These are phyloP conservation scores for Colletotrichum tabaci DNA, from an alignment of 2,329 filamentous ascomycete genomes.

Conservation along the genomic window DNA sequence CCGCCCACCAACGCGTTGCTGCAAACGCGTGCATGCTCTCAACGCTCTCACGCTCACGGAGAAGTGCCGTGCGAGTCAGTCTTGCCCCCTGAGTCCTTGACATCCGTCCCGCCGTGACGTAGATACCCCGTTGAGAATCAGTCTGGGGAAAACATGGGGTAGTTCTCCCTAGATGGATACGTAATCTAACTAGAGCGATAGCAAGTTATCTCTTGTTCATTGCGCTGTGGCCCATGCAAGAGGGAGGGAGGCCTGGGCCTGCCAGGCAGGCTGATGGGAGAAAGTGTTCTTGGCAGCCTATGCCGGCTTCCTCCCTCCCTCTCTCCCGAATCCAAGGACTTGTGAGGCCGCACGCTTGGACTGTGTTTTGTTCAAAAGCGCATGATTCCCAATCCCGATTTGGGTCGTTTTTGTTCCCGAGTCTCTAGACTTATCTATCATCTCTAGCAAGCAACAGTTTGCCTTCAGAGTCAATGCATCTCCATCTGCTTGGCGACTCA, in stretches of 20 bases:
- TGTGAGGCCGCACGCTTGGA: constrained; percentile 14
- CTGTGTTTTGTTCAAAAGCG: constrained; percentile 36
- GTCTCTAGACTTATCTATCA: constrained; percentile 1
- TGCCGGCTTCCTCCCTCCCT: constrained; percentile 1
- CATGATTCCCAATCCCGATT: constrained; percentile 20
- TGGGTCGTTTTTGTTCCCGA: neutral
- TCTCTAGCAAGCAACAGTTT: constrained; percentile 5
- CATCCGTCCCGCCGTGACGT: constrained; percentile 36
- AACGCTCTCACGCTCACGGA: neutral
- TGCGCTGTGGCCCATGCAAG: constrained; percentile 1
- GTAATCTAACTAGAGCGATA: constrained; percentile 35
- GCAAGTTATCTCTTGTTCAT: constrained; percentile 12
- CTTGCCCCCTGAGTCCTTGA: constrained; percentile 29
- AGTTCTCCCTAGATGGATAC: constrained; percentile 17
- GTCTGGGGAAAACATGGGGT: constrained; percentile 40
- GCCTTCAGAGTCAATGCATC: constrained; percentile 7
- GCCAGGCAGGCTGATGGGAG: constrained; percentile 24
- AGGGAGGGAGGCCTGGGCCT: constrained; percentile 8
- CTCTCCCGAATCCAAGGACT: neutral
- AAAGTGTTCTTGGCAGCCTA: constrained; percentile 26
- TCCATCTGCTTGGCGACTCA: neutral
- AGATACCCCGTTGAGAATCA: constrained; percentile 15
- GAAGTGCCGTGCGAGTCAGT: constrained; percentile 32
- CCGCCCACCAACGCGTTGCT: too few relatives aligned
- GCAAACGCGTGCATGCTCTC: neutral